Evolutionary conservation across 805 yeast genomes (phyloP), one percentile per base, ranked within the genome.

Genomic region (Starmerella vitae): DNA sequence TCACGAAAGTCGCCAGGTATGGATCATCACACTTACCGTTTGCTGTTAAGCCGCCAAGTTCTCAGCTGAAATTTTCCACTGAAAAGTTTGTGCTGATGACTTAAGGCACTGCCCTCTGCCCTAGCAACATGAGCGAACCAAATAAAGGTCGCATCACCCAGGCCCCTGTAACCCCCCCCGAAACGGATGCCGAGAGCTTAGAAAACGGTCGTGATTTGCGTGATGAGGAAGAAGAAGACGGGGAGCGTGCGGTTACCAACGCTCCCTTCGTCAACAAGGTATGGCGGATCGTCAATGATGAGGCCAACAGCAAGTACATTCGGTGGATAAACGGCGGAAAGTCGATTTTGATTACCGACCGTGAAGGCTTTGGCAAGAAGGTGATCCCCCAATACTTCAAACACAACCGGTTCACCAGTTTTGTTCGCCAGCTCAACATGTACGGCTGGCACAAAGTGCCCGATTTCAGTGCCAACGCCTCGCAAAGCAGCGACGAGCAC

Each of bases 381-480:
- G 77, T 91, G 20, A 62, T 91, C 45, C 98, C 99, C 4, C 76
- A 77, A 54, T 91, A 84, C 62, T 91, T 86, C 67, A 91, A 91
- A 59, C 98, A 91, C 61, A 78, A 82, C 44, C 88, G 91, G 57
- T 86, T 91, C 62, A 93, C 97, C 17, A 77, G 91, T 24, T 91
- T 91, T 67, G 97, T 91, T 13, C 74, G 98, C 45, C 98, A 88
- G 57, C 67, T 88, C 53, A 88, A 88, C 61, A 88, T 91, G 98
- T 91, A 91, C 57, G 98, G 98, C 9, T 91, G 96, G 95, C 97
- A 86, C 64, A 91, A 91, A 61, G 91, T 91, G 3, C 98, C 91
- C 60, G 97, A 91, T 60, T 74, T 86, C 18, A 80, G 64, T 41
- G 70, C 79, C 20, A 96, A 70, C 15, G 60, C 67, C 10, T 60